Percentiles rank a stretch among this genome's conserved stretches.
Conservation (phyloP, 768 basidiomycete species). For the Pleurotus giganteus region DNA sequence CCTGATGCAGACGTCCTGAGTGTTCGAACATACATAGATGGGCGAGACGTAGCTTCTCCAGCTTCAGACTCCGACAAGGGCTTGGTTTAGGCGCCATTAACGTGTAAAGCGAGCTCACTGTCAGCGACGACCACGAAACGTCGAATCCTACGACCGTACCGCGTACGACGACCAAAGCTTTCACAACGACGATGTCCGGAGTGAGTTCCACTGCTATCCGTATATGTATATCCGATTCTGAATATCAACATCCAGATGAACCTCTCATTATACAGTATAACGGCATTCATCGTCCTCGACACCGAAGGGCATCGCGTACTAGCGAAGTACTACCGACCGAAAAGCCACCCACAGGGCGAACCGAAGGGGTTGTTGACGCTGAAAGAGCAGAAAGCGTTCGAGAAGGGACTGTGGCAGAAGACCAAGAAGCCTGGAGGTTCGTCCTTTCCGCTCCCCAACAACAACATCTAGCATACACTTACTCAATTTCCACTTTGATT, state of each 20-base stretch:
- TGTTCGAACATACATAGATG: too few species aligned
- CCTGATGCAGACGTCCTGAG: too few species aligned
- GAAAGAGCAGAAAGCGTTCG: constrained; percentile 94
- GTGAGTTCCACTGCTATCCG: not conserved
- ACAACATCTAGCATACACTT: not conserved
- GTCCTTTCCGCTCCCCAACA: constrained; percentile 17
- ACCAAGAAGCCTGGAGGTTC: constrained; percentile 91
- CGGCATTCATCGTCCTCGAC: constrained; percentile 90
- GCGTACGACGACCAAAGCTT: not conserved
- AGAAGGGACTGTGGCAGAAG: constrained; percentile 94
- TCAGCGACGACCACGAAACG: not conserved
- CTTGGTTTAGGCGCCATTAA: not conserved
- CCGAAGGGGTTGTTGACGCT: constrained; percentile 61
- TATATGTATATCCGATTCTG: not conserved
- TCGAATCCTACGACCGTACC: too few species aligned
- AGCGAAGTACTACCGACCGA: constrained; percentile 91
- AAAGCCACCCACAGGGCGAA: constrained; percentile 60
- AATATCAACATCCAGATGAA: constrained; percentile 52
- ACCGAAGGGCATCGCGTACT: constrained; percentile 93
- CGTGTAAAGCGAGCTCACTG: not conserved
- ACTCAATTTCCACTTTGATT: not conserved
- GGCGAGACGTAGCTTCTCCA: too few species aligned
- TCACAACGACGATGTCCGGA: not conserved
- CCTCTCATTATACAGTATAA: constrained; percentile 83
- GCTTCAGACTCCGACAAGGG: too few species aligned